Evolutionary conservation across 768 basidiomycete species (phyloP).

Genomic region (Boletus subparvulus): DNA sequence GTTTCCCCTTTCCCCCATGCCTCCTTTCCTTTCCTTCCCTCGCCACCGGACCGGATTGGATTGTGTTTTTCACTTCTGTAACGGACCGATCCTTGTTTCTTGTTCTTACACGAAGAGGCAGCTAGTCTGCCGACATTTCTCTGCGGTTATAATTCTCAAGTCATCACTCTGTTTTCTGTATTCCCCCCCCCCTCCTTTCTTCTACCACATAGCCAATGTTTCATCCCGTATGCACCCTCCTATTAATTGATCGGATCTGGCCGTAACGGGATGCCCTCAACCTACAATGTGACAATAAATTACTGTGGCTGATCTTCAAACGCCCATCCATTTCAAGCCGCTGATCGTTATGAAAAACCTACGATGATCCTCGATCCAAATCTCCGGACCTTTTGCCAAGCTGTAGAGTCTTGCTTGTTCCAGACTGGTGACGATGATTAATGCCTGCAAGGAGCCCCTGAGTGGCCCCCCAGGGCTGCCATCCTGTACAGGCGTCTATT

Average conservation of each 20-base stretch:
- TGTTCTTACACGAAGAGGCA: not conserved
- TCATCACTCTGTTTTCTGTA: not conserved
- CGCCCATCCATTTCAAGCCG: not conserved
- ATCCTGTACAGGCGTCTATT: constrained; percentile 28
- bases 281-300: not conserved
- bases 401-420: constrained; percentile 16
- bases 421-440: not conserved
- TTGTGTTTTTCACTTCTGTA: not conserved
- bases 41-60: not conserved
- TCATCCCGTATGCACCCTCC: not conserved
- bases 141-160: not conserved
- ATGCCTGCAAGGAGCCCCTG: not conserved
- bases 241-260: constrained; percentile 3
- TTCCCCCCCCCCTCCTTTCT: not conserved
- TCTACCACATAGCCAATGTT: not conserved
- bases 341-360: not conserved
- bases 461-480: constrained; percentile 5
- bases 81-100: not conserved
- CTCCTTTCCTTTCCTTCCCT: not conserved
- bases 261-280: not conserved
- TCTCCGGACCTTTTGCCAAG: constrained; percentile 20
- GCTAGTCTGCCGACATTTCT: constrained; percentile 12
- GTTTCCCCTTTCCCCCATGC: not conserved
- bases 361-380: constrained; percentile 2
- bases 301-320: not conserved